phyloP scores from a whole-genome alignment of 768 basidiomycete species.

The Lentinula aciculospora region DNA sequence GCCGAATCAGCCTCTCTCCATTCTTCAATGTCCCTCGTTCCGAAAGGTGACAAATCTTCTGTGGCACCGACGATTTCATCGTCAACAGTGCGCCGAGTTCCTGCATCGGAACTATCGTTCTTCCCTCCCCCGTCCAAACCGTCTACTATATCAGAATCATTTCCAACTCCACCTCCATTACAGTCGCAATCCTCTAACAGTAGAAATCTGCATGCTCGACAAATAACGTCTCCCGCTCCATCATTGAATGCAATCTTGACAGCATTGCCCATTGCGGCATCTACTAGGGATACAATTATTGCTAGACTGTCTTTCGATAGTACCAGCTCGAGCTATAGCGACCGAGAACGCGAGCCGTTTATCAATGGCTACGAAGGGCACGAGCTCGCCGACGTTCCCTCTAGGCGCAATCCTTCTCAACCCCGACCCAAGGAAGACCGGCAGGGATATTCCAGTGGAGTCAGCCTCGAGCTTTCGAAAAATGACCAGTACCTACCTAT shows the following conservation, averaged over 20 bases:
- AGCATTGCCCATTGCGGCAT: constrained; percentile 43
- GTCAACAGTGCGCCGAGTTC: constrained; percentile 38
- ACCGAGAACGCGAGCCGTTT: constrained; percentile 25
- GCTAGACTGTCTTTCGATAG: constrained; percentile 52
- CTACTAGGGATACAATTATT: constrained; percentile 50
- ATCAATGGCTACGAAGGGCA: constrained; percentile 31
- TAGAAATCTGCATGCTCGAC: constrained; percentile 9
- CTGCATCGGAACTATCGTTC: constrained; percentile 46
- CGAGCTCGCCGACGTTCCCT: constrained; percentile 38
- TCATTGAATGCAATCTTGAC: constrained; percentile 40
- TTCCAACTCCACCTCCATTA: neutral
- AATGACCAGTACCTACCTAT: neutral
- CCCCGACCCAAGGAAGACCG: neutral
- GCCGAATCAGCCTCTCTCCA: neutral
- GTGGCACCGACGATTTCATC: constrained; percentile 7
- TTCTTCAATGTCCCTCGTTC: neutral
- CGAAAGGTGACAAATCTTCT: neutral
- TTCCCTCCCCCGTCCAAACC: constrained; percentile 41
- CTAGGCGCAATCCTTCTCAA: constrained; percentile 18
- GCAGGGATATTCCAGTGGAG: neutral
- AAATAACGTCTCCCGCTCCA: constrained; percentile 15
- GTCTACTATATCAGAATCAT: constrained; percentile 6
- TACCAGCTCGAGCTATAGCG: constrained; percentile 37
- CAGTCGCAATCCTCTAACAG: constrained; percentile 10
- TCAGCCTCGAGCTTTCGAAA: neutral